These are phyloP conservation scores for Farysia itapuensis DNA, from an alignment of 1,284 basidiomycete genomes.

Conservation along the genomic window DNA sequence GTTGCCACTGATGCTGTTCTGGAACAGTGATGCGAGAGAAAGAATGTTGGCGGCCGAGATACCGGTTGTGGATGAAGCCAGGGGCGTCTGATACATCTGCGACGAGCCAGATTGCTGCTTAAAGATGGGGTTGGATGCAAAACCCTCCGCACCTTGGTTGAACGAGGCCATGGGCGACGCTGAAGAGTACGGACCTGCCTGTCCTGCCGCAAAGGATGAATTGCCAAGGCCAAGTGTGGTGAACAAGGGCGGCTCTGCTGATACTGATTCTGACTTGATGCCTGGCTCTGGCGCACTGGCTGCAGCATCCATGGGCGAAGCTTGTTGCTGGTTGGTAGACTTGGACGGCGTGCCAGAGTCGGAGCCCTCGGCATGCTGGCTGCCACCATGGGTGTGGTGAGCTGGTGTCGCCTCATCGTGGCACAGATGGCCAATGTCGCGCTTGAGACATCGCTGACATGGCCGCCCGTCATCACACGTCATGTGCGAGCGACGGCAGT, in stretches of 20 bases:
- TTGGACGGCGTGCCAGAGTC: not conserved
- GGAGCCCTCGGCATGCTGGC: not conserved
- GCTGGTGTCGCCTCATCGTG: slow-evolving; percentile 27
- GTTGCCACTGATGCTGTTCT: slow-evolving; percentile 5
- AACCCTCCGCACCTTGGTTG: slow-evolving; percentile 8
- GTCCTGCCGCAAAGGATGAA: slow-evolving; percentile 5
- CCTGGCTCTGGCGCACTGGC: too few species aligned
- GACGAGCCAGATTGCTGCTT: slow-evolving; percentile 31
- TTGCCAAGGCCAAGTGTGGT: not conserved
- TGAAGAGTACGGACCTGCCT: slow-evolving; percentile 24
- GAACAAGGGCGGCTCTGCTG: not conserved
- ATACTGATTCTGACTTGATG: not conserved
- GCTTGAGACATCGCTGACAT: slow-evolving; percentile 61
- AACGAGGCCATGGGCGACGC: slow-evolving; percentile 15
- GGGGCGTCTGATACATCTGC: too few species aligned
- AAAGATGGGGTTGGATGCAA: slow-evolving; percentile 9
- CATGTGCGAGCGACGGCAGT: slow-evolving; percentile 85
- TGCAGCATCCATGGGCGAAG: too few species aligned
- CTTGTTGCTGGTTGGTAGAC: too few species aligned
- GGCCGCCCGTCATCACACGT: slow-evolving; percentile 61
- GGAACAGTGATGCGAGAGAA: slow-evolving; percentile 18
- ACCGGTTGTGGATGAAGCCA: too few species aligned
- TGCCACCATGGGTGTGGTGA: slow-evolving; percentile 1
- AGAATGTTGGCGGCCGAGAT: slow-evolving; percentile 14
- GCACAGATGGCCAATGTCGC: slow-evolving; percentile 62